These are phyloP conservation scores for Aspergillus sojae DNA, from an alignment of 2,329 filamentous ascomycete genomes.

Conservation along the genomic window DNA sequence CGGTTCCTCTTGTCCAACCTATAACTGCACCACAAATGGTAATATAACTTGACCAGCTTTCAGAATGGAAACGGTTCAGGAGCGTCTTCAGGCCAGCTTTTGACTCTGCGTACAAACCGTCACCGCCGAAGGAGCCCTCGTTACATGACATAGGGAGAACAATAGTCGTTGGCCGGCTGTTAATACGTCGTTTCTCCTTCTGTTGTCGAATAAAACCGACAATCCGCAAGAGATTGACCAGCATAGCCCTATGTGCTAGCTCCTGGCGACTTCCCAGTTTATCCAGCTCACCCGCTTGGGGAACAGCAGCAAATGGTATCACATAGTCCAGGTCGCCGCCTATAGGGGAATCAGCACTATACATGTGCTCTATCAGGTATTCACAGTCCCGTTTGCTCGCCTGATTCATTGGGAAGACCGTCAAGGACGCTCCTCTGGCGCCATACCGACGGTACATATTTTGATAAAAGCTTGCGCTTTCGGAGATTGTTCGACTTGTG, in stretches of 20 bases:
- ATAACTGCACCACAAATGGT: conserved; percentile 47
- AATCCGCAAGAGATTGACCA: conserved; percentile 43
- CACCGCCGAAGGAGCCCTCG: conserved; percentile 46
- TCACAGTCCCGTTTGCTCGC: conserved; percentile 45
- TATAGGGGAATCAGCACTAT: conserved; percentile 23
- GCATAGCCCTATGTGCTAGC: conserved; percentile 26
- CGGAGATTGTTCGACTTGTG: conserved; percentile 37
- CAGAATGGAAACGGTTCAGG: conserved; percentile 22
- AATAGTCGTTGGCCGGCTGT: conserved; percentile 41
- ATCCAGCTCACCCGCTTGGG: conserved; percentile 41
- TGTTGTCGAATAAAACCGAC: conserved; percentile 35
- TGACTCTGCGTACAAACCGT: conserved; percentile 50
- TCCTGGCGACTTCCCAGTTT: conserved; percentile 28
- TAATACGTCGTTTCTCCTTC: conserved; percentile 20
- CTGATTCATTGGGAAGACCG: conserved; percentile 45
- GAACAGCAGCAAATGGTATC: conserved; percentile 48
- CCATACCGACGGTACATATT: conserved; percentile 37
- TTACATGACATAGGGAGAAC: conserved; percentile 50
- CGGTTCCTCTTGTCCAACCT: conserved; percentile 51
- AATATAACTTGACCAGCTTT: conserved; percentile 34
- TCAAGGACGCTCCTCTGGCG: conserved; percentile 36
- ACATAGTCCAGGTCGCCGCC: conserved; percentile 44
- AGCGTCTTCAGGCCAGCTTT: conserved; percentile 41
- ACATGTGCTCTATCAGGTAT: conserved; percentile 42
- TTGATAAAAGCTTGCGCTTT: conserved; percentile 36